A percentile compares a stretch with the other conserved stretches of the same genome.
Evolutionary conservation across 2,329 filamentous ascomycete genomes (phyloP).

Genomic region (Sclerotinia sclerotiorum): DNA sequence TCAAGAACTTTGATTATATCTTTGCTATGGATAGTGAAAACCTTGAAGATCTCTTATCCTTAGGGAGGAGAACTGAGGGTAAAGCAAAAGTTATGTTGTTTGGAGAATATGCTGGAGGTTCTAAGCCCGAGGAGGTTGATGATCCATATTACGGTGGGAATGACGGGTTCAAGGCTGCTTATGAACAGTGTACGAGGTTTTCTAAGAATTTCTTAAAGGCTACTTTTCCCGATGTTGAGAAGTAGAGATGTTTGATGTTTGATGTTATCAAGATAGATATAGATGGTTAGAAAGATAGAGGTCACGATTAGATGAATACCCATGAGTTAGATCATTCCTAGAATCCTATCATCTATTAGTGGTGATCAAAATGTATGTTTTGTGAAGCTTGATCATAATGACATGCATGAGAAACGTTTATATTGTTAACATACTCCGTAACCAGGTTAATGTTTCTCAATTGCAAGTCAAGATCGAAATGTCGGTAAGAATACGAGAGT

Average conservation of each 20-base stretch:
- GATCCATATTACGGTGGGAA: conserved; percentile 93
- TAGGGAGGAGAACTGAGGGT: conserved; percentile 54
- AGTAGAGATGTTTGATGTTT: conserved; percentile 19
- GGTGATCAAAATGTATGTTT: background rate
- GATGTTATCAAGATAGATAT: background rate
- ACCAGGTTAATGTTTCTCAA: background rate
- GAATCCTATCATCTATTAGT: background rate
- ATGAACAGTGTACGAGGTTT: conserved; percentile 77
- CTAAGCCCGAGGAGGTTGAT: conserved; percentile 64
- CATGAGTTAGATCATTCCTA: background rate
- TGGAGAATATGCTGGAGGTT: conserved; percentile 67
- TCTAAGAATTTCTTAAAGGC: conserved; percentile 55
- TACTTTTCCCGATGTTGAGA: conserved; percentile 35
- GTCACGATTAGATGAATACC: conserved; percentile 16
- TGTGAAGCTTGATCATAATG: background rate
- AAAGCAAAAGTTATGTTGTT: conserved; percentile 76
- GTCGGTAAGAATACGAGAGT: background rate
- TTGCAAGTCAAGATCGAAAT: background rate
- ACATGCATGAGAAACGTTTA: background rate
- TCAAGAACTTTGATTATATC: conserved; percentile 85
- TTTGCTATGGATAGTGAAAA: conserved; percentile 93
- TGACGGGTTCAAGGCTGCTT: conserved; percentile 82
- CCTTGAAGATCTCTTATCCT: conserved; percentile 64
- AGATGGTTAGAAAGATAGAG: conserved; percentile 25
- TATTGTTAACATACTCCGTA: background rate